Evolutionary conservation across 441 rosid genomes (phyloP).

Genomic region (Kokia cookei): DNA sequence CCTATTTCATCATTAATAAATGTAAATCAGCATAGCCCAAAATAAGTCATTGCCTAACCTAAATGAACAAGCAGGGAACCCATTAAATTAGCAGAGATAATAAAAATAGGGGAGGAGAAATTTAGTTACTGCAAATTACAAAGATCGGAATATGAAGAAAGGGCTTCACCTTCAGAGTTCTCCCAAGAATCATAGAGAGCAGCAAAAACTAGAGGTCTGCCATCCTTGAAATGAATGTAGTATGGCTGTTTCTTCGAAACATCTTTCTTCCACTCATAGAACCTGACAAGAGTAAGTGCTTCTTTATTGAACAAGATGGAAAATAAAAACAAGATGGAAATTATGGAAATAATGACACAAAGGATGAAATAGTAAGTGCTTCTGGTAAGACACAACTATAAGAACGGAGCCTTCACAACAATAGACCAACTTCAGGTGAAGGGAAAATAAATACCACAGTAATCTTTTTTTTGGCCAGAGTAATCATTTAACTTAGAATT

Average conservation of each 20-base stretch:
- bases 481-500: too few relatives aligned
- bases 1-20: not conserved
- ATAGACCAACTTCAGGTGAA: not conserved
- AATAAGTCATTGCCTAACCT: not conserved
- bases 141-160: not conserved
- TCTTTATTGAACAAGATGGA: not conserved
- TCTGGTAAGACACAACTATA: not conserved
- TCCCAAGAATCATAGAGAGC: slow-evolving; percentile 84
- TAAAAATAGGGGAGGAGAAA: not conserved
- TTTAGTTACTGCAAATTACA: not conserved
- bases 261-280: slow-evolving; percentile 94
- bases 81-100: not conserved
- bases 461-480: too few relatives aligned
- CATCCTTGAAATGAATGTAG: slow-evolving; percentile 78
- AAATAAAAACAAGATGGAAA: slow-evolving; percentile 2
- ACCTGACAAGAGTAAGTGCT: slow-evolving; percentile 27
- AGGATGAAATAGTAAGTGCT: not conserved
- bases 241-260: slow-evolving; percentile 85
- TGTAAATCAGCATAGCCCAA: not conserved
- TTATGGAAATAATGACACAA: not conserved
- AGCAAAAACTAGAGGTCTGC: slow-evolving; percentile 79
- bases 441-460: not conserved
- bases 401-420: not conserved
- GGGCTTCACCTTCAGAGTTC: slow-evolving; percentile 52
- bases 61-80: not conserved